Evolutionary conservation across 2,329 filamentous ascomycete genomes (phyloP).

Genomic region (Aspergillus brasiliensis): DNA sequence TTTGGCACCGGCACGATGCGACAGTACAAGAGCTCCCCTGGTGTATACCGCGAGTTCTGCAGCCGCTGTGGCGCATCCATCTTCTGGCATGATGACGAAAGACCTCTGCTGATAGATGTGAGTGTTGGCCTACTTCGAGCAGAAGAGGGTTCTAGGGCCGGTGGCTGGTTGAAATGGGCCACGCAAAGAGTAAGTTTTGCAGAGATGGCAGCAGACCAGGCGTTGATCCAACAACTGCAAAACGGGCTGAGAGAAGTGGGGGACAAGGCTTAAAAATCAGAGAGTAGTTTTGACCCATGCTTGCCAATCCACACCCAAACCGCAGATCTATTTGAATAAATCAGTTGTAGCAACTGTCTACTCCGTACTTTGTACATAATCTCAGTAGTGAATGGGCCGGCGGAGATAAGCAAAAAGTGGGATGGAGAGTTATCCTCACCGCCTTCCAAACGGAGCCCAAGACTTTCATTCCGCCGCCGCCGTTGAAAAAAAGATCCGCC

Average conservation of each 20-base stretch:
- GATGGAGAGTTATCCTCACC: not conserved
- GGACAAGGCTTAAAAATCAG: not conserved
- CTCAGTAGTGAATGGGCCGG: too few relatives aligned
- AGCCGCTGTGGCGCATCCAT: constrained; percentile 63
- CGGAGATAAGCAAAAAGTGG: not conserved
- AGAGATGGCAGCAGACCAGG: constrained; percentile 52
- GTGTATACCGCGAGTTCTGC: constrained; percentile 64
- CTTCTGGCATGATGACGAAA: constrained; percentile 61
- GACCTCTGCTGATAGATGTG: constrained; percentile 63
- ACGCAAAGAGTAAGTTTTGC: constrained; percentile 60
- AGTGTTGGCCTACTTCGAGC: constrained; percentile 61
- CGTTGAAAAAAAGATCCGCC: not conserved
- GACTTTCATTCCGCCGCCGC: not conserved
- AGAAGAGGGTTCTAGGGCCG: constrained; percentile 56
- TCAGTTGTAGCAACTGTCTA: too few relatives aligned
- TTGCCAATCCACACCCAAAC: too few relatives aligned
- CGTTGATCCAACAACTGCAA: constrained; percentile 32
- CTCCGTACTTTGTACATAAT: too few relatives aligned
- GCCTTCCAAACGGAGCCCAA: not conserved
- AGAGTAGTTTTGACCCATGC: not conserved
- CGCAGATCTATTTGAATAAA: too few relatives aligned
- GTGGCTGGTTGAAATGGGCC: constrained; percentile 66
- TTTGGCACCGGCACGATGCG: constrained; percentile 51
- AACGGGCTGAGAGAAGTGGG: constrained; percentile 23
- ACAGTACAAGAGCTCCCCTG: constrained; percentile 56